Evolutionary conservation across 768 basidiomycete genomes (phyloP), one percentile per base, ranked within the genome.

Genomic region (Boletus pseudo-olivaceus): DNA sequence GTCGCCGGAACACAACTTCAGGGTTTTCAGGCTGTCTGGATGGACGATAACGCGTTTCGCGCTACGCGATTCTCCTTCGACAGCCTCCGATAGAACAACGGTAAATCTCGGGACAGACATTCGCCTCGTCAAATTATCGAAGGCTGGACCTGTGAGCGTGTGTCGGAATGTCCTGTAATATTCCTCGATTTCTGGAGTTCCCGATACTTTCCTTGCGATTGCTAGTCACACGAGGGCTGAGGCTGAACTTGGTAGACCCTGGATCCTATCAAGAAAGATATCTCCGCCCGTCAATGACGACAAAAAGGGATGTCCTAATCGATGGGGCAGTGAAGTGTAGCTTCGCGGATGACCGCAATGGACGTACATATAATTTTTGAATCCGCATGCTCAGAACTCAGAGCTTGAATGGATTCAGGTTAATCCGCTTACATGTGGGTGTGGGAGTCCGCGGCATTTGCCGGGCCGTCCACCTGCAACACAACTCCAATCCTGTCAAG

Each of bases 1-100:
- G 67, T 92, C 90, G 15, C 88, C 88, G 35, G 89, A 86, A 50
- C 75, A 80, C 9, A 87, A 63, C 70, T 82, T 88, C 32, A 79
- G 66, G 26, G 75, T 63, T 67, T 85, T 89, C 48, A 90, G 66
- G 40, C 75, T 64, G 45, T 88, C 86, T 50, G 79, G 71, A 64
- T 85, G 82, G 59, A 90, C 67, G 65, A 83, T 71, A 67, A 92
- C 68, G 61, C 87, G 85, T 62, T 83, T 78, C 30, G 77, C 76
- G 51, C 82, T 78, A 62, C 85, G 85, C 60, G 76, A 73, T 34
- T 57, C 66, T 51, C 64, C 64, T 49, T 77, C 76, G 49, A 62
- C 56, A 53, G 56, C 59, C 38, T 71, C 70, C 53, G 70, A 67
- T 30, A 73, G 45, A 56, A 71, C 68, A 55, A 77, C 73, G n/a